Conservation (phyloP, 1,284 basidiomycete species). For the Meripilus lineatus region DNA sequence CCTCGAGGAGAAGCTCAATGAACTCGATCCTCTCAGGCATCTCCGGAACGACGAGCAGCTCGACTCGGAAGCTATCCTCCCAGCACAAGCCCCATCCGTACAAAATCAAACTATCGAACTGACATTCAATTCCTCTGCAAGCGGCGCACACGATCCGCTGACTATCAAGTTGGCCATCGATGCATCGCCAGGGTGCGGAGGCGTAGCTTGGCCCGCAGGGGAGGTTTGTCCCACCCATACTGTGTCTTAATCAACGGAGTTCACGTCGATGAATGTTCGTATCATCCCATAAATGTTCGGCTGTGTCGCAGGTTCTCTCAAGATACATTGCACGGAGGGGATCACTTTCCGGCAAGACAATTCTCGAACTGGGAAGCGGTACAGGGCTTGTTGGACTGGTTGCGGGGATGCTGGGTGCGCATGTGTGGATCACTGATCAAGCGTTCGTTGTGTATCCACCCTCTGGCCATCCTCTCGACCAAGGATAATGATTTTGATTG, state of each 20-base stretch:
- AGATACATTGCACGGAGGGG: conserved; percentile 64
- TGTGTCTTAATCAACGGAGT: conserved; percentile 17
- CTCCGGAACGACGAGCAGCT: conserved; percentile 39
- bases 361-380: conserved; percentile 85
- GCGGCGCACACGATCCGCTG: conserved; percentile 23
- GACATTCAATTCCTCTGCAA: conserved; percentile 32
- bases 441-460: conserved; percentile 47
- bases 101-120: conserved; percentile 43
- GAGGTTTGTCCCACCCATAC: conserved; percentile 56
- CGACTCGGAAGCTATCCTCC: conserved; percentile 39
- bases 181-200: conserved; percentile 84
- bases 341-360: conserved; percentile 46
- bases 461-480: conserved; percentile 6
- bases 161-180: conserved; percentile 59
- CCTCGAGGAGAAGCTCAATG: conserved; percentile 52
- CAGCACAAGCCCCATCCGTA: conserved; percentile 52
- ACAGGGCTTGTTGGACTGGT: conserved; percentile 89
- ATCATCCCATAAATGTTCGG: not conserved
- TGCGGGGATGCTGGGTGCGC: conserved; percentile 62
- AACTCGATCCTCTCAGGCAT: conserved; percentile 59
- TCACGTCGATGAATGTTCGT: conserved; percentile 5
- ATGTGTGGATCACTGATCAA: conserved; percentile 86
- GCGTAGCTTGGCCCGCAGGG: conserved; percentile 89
- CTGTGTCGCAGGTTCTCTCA: conserved; percentile 58
- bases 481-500: conserved; percentile 9